phyloP scores from a whole-genome alignment of 371 early-diverging fungal genomes.

The Cokeromyces recurvatus region DNA sequence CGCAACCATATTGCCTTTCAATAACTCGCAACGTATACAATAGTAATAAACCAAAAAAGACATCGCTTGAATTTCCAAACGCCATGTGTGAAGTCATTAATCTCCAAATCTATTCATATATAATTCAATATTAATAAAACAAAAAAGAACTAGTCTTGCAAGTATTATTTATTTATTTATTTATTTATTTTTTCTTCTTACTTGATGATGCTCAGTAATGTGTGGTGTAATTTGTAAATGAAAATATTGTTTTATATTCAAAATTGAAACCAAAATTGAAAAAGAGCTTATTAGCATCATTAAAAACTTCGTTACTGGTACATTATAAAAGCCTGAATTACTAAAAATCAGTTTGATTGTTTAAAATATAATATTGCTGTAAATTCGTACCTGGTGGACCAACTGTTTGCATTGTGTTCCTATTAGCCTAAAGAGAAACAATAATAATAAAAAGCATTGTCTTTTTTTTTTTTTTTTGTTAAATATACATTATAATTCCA shows the following conservation, averaged over 20 bases:
- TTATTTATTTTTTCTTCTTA: too few relatives aligned
- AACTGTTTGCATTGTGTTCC: too few relatives aligned
- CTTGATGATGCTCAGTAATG: constrained; percentile 63
- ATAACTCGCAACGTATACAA: constrained; percentile 64
- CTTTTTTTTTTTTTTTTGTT: too few relatives aligned
- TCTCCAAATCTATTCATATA: constrained; percentile 51
- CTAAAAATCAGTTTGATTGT: too few relatives aligned
- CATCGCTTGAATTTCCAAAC: constrained; percentile 62
- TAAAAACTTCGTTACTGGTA: constrained; percentile 64
- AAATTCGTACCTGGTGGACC: too few relatives aligned
- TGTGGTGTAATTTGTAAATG: constrained; percentile 66
- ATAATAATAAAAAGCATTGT: too few relatives aligned
- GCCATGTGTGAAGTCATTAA: constrained; percentile 53
- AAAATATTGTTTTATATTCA: constrained; percentile 50
- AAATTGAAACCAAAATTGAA: constrained; percentile 54
- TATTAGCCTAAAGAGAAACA: too few relatives aligned
- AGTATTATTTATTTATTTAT: not conserved
- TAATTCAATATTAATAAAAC: not conserved
- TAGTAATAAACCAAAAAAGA: constrained; percentile 64
- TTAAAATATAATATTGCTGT: too few relatives aligned
- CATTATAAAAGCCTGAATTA: constrained; percentile 58
- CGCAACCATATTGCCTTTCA: constrained; percentile 70
- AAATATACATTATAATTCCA: too few relatives aligned
- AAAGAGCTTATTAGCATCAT: constrained; percentile 51
- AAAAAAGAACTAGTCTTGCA: not conserved